Evolutionary conservation across 306 rosid genomes (phyloP).

Genomic region (Citrullus mucosospermus): DNA sequence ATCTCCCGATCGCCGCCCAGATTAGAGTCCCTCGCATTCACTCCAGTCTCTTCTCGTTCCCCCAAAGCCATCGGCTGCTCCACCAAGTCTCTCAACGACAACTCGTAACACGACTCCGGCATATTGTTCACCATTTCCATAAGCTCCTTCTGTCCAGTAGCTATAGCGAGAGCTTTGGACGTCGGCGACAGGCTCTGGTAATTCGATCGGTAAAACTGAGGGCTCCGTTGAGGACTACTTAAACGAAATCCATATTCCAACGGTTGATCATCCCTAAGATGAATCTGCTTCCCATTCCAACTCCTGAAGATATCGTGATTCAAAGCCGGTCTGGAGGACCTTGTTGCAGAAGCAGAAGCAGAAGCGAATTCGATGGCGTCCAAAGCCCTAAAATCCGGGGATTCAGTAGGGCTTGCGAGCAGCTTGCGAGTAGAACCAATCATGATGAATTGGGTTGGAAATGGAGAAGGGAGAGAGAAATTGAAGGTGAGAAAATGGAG

Average conservation of each 20-base stretch:
- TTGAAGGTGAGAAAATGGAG: background rate
- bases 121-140: constrained; percentile 78
- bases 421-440: background rate
- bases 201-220: constrained; percentile 17
- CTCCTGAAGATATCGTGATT: constrained; percentile 4
- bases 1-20: constrained; percentile 6
- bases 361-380: background rate
- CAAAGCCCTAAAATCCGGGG: background rate
- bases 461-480: background rate
- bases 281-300: background rate
- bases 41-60: background rate
- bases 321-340: background rate
- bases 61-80: constrained; percentile 30
- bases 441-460: background rate
- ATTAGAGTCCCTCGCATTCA: constrained; percentile 5
- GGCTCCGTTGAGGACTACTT: constrained; percentile 22
- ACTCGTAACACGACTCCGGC: constrained; percentile 83
- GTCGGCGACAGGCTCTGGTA: constrained; percentile 45
- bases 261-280: background rate
- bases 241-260: background rate
- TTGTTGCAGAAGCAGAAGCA: background rate
- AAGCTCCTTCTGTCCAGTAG: constrained; percentile 65
- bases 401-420: background rate
- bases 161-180: constrained; percentile 57
- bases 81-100: constrained; percentile 71